Evolutionary conservation across 1,139 yeast species (phyloP), one percentile per base, ranked within the genome.

Genomic region (Geotrichum bryndzae): DNA sequence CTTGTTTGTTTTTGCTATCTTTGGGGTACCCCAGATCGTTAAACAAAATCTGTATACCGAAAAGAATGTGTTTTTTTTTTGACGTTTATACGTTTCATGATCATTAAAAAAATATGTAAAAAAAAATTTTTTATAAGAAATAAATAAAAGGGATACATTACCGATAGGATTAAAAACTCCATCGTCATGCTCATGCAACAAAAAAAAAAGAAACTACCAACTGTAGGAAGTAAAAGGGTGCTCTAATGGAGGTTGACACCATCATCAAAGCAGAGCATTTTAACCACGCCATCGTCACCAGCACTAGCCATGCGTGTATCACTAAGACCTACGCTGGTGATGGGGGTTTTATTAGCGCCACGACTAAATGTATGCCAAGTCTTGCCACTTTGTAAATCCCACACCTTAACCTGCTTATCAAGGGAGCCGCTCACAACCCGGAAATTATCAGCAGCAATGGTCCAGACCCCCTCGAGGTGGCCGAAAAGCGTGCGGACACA

Each of bases 391-490:
- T 92, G 98, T 66, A 94, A 78, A 73, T 94, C 99, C 98, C 98
- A 94, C 6, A 94, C 90, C 74, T 94, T 94, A 65, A 91, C 88
- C 61, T 86, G 79, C 66, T 90, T 82, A 76, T 94, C 98, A 71
- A 92, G 97, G 1, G 97, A 94, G 1, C 97, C 98, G 71, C 95
- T 86, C 22, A 92, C 89, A 54, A 94, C 88, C 67, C 99, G 82
- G 79, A 94, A 94, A 53, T 94, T 91, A 76, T 94, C 98, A 0
- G 97, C 96, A 22, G 94, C 90, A 64, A 94, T 88, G 52, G 94
- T 90, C 97, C 98, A 92, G 23, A 94, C 96, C 23, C 98, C 98
- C 74, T 94, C 98, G 61, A 92, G 90, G 71, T 94, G 99, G 5
- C 99, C 99, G 76, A 92, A 92, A 73, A 94, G 92, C 0, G 99